Evolutionary conservation across 2,329 filamentous ascomycete genomes (phyloP).

Genomic region (Talaromyces sp.): DNA sequence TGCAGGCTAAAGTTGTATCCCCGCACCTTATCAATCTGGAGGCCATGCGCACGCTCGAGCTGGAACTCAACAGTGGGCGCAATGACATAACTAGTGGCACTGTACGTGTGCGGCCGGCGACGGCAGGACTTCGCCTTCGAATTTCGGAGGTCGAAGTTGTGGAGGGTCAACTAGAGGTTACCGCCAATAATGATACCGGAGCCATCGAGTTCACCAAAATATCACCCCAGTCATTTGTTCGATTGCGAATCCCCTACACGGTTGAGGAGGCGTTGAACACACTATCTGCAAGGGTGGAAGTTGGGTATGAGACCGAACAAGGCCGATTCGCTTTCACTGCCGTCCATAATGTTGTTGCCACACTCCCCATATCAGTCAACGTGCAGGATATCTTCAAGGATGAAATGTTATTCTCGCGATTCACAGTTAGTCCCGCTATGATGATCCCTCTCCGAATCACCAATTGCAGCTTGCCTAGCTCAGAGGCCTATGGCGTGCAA

Average conservation of each 20-base stretch:
- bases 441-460: constrained; percentile 74
- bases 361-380: constrained; percentile 87
- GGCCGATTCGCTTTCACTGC: constrained; percentile 68
- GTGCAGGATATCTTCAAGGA: constrained; percentile 96
- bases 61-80: constrained; percentile 73
- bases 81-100: constrained; percentile 62
- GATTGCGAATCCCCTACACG: constrained; percentile 74
- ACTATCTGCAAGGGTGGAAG: constrained; percentile 74
- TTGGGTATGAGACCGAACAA: constrained; percentile 69
- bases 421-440: constrained; percentile 83
- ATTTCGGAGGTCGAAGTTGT: constrained; percentile 53
- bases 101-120: constrained; percentile 60
- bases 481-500: constrained; percentile 63
- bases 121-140: constrained; percentile 61
- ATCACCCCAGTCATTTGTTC: constrained; percentile 32
- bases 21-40: constrained; percentile 77
- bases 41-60: constrained; percentile 73
- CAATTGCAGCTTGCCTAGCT: constrained; percentile 69
- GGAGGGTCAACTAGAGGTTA: constrained; percentile 46
- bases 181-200: constrained; percentile 48
- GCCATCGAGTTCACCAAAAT: constrained; percentile 48
- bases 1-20: constrained; percentile 68
- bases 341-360: constrained; percentile 67
- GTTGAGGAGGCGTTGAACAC: constrained; percentile 74
- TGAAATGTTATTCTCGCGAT: constrained; percentile 78